Conservation (phyloP, 441 rosid species). For the Dalechampia spathulata region DNA sequence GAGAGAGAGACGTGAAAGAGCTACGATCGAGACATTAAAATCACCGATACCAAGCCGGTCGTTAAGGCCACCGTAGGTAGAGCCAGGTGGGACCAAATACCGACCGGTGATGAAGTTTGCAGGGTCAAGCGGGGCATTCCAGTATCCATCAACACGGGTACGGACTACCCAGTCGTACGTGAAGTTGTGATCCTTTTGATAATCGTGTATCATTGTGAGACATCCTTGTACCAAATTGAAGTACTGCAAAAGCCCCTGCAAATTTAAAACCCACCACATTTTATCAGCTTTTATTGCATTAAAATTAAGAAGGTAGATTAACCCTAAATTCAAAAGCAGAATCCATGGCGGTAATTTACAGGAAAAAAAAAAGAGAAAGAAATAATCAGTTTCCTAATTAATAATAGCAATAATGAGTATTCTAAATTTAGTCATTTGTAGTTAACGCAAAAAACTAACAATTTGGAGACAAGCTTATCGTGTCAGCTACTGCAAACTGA, state of each 20-base stretch:
- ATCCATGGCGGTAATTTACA: too few species aligned
- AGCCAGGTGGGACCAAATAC: slow-evolving; percentile 79
- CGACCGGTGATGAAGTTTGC: slow-evolving; percentile 47
- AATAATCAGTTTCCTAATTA: too few species aligned
- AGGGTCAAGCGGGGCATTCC: slow-evolving; percentile 66
- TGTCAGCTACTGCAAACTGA: background rate
- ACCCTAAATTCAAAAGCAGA: too few species aligned
- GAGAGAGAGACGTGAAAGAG: slow-evolving; percentile 81
- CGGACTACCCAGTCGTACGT: slow-evolving; percentile 85
- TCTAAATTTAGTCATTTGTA: too few species aligned
- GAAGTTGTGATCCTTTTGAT: slow-evolving; percentile 47
- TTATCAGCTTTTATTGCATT: background rate
- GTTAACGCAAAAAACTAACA: too few species aligned
- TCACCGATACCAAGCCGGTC: slow-evolving; percentile 95
- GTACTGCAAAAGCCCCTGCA: slow-evolving; percentile 83
- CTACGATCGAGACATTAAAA: slow-evolving; percentile 41
- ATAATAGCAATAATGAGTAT: too few species aligned
- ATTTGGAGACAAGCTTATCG: background rate
- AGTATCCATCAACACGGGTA: slow-evolving; percentile 85
- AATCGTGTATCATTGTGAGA: slow-evolving; percentile 50
- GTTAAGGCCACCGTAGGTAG: slow-evolving; percentile 83
- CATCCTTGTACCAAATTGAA: slow-evolving; percentile 85
- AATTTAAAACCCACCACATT: too few species aligned
- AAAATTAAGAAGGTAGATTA: too few species aligned
- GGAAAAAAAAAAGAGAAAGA: too few species aligned